Evolutionary conservation across 148 eudicot genomes (phyloP), one percentile per base, ranked within the genome.

Genomic region (Cornus controversa): DNA sequence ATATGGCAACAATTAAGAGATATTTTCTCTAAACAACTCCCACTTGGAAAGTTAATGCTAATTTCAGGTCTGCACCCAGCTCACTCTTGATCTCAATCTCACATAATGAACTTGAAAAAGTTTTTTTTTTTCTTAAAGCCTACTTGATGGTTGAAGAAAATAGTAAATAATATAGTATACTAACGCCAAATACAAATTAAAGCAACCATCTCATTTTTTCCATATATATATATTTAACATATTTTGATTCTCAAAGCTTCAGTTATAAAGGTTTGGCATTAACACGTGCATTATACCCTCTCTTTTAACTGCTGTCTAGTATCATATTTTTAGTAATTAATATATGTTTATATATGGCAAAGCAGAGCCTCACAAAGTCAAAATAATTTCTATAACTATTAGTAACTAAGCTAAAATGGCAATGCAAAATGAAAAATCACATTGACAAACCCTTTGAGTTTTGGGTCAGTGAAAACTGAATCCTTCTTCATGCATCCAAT

Each of bases 401-500:
- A 71, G 23, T 16, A n/a, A 71, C n/a, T 24, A 50, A 71, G 8
- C 62, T 24, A 45, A 71, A 50, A 4, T 10, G 16, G 27, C 22
- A 28, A 14, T 11, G 26, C 28, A 75, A 23, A n/a, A 79, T 67
- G 23, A 60, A 34, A 71, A 45, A 66, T 60, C 64, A 69, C 28
- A 42, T 27, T 50, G 73, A 80, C 97, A 80, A 75, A 94, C 98
- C 98, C 92, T 93, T 94, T 94, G 27, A 92, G 90, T 75, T 87
- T 92, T 13, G 96, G 94, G 78, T 90, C 94, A 57, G 96, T 93
- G 81, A 95, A 91, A 69, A 95, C 99, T 15, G 96, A 96, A 71
- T 97, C 99, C 72, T 95, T 95, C 69, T 95, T 95, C 99, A 95
- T 86, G 89, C 99, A 95, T 67, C 99, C 99, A 71, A 95, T 87